These are phyloP conservation scores for Cutaneotrichosporon sp. DNA, from an alignment of 1,284 basidiomycete genomes.

Conservation along the genomic window DNA sequence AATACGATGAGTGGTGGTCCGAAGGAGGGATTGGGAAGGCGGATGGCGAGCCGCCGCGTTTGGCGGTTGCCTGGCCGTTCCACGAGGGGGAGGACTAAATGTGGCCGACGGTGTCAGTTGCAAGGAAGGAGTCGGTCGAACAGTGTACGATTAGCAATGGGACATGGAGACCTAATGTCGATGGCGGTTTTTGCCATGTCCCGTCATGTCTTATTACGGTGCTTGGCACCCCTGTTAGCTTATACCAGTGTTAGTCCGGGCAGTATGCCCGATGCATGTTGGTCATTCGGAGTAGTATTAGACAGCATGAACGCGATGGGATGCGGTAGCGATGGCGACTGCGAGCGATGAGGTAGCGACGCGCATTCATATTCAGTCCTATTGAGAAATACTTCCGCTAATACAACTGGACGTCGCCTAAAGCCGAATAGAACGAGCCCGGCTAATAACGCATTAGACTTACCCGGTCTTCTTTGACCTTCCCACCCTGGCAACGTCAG, in stretches of 20 bases:
- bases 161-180: not conserved
- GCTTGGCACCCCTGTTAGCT: not conserved
- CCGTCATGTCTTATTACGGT: not conserved
- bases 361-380: no score
- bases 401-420: no score
- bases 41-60: constrained; percentile 47
- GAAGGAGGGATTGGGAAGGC: constrained; percentile 46
- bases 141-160: constrained; percentile 1
- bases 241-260: constrained; percentile 6
- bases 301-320: no score
- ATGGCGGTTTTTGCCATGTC: no score
- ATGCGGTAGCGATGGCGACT: no score
- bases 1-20: constrained; percentile 51
- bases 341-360: no score
- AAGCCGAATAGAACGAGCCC: not conserved
- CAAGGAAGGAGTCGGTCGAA: not conserved
- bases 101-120: not conserved
- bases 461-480: not conserved
- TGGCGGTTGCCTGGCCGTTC: constrained; percentile 50
- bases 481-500: not conserved
- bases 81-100: constrained; percentile 45
- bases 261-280: constrained; percentile 1
- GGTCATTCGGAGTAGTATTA: no score
- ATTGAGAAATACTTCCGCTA: no score
- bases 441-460: not conserved